Evolutionary conservation across 139 green algal genomes (phyloP).

Genomic region (Chlamydomonas sphaeroides): DNA sequence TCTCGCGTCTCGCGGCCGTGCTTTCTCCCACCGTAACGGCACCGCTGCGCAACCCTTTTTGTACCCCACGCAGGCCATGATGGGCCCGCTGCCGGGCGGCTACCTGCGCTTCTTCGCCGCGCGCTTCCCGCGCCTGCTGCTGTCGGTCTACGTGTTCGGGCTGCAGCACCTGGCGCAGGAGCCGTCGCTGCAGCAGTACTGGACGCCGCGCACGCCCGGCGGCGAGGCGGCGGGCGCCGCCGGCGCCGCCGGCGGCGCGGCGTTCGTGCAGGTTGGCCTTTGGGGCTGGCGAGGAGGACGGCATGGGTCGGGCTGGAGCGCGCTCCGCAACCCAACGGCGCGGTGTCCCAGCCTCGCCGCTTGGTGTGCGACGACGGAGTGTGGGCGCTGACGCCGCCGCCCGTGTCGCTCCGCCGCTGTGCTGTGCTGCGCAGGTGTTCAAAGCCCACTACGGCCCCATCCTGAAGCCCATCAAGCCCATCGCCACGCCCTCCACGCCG

Average conservation of each 20-base stretch:
- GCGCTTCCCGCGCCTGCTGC: conserved; percentile 88
- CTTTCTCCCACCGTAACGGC: no score
- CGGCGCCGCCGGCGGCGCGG: background rate
- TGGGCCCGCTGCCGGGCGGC: conserved; percentile 76
- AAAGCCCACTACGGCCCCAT: background rate
- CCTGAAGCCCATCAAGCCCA: background rate
- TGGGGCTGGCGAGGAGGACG: background rate
- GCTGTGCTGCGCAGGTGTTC: background rate
- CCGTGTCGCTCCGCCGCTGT: no score
- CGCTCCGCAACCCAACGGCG: no score
- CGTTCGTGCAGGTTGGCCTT: conserved; percentile 35
- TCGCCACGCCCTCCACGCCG: background rate
- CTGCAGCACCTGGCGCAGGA: conserved; percentile 60
- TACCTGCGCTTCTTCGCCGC: conserved; percentile 85
- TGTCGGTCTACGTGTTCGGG: conserved; percentile 85
- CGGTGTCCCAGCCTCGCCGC: no score
- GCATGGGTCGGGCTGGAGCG: no score
- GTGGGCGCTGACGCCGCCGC: no score
- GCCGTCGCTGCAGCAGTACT: conserved; percentile 72
- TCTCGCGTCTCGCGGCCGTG: no score
- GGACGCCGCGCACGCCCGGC: conserved; percentile 9
- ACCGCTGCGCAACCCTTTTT: no score
- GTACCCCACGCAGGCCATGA: conserved; percentile 20
- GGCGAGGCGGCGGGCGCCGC: no score
- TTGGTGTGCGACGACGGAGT: no score